phyloP scores from a whole-genome alignment of 257 asterid genomes.

The Euphrasia confusa region DNA sequence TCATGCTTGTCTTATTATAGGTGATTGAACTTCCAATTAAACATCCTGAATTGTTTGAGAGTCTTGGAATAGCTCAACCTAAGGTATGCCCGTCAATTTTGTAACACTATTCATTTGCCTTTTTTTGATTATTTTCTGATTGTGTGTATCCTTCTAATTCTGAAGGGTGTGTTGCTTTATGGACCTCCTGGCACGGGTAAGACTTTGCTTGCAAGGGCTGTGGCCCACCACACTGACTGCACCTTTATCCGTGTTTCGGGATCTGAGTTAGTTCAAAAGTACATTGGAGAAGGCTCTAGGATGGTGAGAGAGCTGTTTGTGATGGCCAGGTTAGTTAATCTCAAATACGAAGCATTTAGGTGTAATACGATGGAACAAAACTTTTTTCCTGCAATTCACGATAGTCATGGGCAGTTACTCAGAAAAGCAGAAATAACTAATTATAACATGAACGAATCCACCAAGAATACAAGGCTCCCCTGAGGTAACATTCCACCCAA shows the following conservation, averaged over 20 bases:
- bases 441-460: too few relatives aligned
- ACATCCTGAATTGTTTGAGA: slow-evolving; percentile 71
- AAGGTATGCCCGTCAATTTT: slow-evolving; percentile 35
- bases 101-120: slow-evolving; percentile 4
- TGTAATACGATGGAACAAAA: background rate
- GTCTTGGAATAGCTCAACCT: slow-evolving; percentile 79
- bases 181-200: slow-evolving; percentile 83
- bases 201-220: slow-evolving; percentile 70
- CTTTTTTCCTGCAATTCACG: background rate
- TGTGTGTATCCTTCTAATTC: slow-evolving; percentile 12
- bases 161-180: slow-evolving; percentile 64
- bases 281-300: slow-evolving; percentile 76
- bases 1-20: slow-evolving; percentile 25
- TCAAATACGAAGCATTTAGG: background rate
- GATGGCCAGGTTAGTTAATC: slow-evolving; percentile 59
- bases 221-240: slow-evolving; percentile 73
- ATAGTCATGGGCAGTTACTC: too few relatives aligned
- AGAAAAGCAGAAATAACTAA: too few relatives aligned
- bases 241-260: slow-evolving; percentile 72
- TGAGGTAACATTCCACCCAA: too few relatives aligned
- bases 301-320: slow-evolving; percentile 81
- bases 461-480: too few relatives aligned
- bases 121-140: slow-evolving; percentile 1
- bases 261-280: slow-evolving; percentile 70
- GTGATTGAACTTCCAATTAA: slow-evolving; percentile 75